Base-by-base conservation (phyloP, 1,284 basidiomycete genomes). In the Trametes polyzona region DNA sequence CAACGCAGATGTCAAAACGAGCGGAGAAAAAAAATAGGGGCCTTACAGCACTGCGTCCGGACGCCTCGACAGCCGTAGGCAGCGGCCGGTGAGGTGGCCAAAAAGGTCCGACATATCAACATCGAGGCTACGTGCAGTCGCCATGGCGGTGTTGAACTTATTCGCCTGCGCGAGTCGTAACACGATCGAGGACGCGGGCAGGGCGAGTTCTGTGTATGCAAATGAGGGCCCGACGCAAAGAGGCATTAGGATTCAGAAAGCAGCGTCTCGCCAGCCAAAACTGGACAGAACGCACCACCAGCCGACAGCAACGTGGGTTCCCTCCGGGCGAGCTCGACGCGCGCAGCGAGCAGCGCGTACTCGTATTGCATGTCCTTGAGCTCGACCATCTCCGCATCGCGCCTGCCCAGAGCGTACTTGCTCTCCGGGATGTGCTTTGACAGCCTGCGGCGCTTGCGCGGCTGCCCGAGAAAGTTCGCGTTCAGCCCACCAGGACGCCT, bases 81-180 rank as follows among this genome's bases (percentile, higher is more conserved):
- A 97, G 67, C 91, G 88, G 26, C 78, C 78, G 0, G 95, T 87
- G 48, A 99, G 76, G 55, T 86, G 83, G 36, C 84, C 81, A 70
- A 98, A 98, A 21, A 96, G 70, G 62, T 93, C 88, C 2, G 86
- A 85, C 89, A 96, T 92, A 73, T 98, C 95, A 26, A 95, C 86
- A 26, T 83, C 78, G 37, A 98, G 81, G 50, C 83, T 84, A 33
- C 84, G 83, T 0, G 93, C 96, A 24, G 87, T 84, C 8, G 85
- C 73, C 73, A 96, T 84, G 1, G 96, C 96, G 47, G 84, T 77
- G 65, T 90, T 92, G 71, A 92, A 96, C 62, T 85, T 82, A 63
- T 89, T 91, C 52, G 83, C 78, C 70, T 96, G 92, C 5, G 91
- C 87, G 51, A 96, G 83, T 58, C 92, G 80, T 62, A 92, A 78